These are phyloP conservation scores for Leucocoprinus birnbaumii DNA, from an alignment of 768 basidiomycete species.

Conservation along the genomic window DNA sequence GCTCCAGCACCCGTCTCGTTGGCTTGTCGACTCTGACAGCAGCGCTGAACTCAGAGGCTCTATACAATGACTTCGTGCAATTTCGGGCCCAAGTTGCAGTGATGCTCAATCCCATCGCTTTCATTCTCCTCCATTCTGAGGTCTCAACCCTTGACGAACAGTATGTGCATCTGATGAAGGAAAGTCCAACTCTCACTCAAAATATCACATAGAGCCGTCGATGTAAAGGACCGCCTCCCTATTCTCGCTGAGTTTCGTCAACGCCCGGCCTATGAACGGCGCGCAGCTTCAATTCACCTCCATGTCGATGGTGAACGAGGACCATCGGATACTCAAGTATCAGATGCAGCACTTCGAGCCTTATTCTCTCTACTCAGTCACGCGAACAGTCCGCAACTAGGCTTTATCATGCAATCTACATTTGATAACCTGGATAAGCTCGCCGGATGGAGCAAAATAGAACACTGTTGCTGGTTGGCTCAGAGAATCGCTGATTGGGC, in stretches of 20 bases:
- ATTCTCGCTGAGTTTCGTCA: slow-evolving; percentile 79
- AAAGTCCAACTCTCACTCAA: slow-evolving; percentile 8
- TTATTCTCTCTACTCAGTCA: slow-evolving; percentile 72
- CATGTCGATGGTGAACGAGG: slow-evolving; percentile 89
- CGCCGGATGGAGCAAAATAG: slow-evolving; percentile 60
- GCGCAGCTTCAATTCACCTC: slow-evolving; percentile 86
- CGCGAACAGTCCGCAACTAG: slow-evolving; percentile 74
- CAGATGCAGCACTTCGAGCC: slow-evolving; percentile 69
- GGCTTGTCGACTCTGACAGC: slow-evolving; percentile 82
- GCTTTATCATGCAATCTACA: slow-evolving; percentile 66
- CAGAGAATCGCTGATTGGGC: slow-evolving; percentile 81
- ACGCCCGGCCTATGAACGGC: slow-evolving; percentile 73
- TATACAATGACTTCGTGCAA: slow-evolving; percentile 70
- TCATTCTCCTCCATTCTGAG: slow-evolving; percentile 63
- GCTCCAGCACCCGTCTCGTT: slow-evolving; percentile 72
- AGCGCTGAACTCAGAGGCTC: slow-evolving; percentile 79
- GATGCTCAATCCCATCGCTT: slow-evolving; percentile 70
- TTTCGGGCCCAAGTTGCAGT: slow-evolving; percentile 70
- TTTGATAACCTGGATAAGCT: slow-evolving; percentile 65
- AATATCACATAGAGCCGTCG: slow-evolving; percentile 48
- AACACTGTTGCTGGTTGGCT: slow-evolving; percentile 82
- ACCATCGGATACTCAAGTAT: slow-evolving; percentile 70
- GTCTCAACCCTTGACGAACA: slow-evolving; percentile 61
- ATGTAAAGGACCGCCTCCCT: slow-evolving; percentile 60
- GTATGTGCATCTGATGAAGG: slow-evolving; percentile 39